Evolutionary conservation across 139 green algal species (phyloP).

Genomic region (Chlorella vulgaris): DNA sequence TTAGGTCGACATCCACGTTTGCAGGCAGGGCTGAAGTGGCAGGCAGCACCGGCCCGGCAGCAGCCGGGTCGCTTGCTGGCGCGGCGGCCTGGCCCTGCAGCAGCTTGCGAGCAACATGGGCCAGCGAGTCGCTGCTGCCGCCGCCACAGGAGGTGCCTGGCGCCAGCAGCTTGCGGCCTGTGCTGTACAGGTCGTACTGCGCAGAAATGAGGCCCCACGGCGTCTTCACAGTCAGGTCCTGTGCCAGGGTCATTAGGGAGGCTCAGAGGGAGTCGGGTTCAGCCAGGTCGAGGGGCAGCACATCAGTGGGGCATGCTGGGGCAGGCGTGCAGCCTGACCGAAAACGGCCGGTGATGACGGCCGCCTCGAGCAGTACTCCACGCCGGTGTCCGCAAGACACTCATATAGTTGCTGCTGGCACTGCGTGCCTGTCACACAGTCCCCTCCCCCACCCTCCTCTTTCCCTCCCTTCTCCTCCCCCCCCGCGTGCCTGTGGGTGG

Average conservation of each 20-base stretch:
- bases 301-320: too few species aligned
- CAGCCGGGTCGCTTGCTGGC: background rate
- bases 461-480: too few species aligned
- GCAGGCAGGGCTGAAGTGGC: constrained; percentile 32
- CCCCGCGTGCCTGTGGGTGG: constrained; percentile 64
- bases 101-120: constrained; percentile 11
- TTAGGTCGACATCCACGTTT: constrained; percentile 26
- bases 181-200: constrained; percentile 21
- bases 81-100: constrained; percentile 1
- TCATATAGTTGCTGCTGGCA: background rate
- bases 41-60: constrained; percentile 17
- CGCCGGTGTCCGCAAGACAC: background rate
- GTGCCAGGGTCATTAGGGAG: background rate
- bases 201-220: constrained; percentile 60
- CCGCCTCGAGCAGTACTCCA: background rate
- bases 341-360: too few species aligned
- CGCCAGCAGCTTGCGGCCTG: constrained; percentile 15
- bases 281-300: too few species aligned
- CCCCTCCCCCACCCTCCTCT: background rate
- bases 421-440: background rate
- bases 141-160: background rate
- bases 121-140: constrained; percentile 1
- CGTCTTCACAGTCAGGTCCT: constrained; percentile 57
- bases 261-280: too few species aligned
- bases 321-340: too few species aligned